Percentiles rank a stretch among this genome's conserved stretches.
phyloP scores from a whole-genome alignment of 2,329 filamentous ascomycete species.

The Moelleriella libera region DNA sequence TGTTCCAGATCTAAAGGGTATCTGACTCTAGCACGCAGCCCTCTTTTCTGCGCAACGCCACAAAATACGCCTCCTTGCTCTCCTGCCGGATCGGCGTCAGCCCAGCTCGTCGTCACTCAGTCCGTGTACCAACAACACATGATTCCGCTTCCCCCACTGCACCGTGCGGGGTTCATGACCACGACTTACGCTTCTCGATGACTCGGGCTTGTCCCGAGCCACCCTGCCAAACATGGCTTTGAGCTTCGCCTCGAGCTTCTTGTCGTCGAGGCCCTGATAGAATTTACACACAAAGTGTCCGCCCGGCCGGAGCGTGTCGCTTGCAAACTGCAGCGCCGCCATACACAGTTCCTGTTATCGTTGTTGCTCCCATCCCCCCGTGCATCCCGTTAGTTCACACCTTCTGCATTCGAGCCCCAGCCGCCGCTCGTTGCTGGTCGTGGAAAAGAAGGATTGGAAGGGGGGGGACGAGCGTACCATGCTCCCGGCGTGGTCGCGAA shows the following conservation, averaged over 20 bases:
- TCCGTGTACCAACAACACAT: no score
- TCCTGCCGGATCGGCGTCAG: slow-evolving; percentile 12
- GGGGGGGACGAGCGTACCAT: slow-evolving; percentile 51
- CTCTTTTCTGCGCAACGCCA: slow-evolving; percentile 57
- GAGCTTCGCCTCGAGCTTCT: slow-evolving; percentile 58
- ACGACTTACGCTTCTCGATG: slow-evolving; percentile 63
- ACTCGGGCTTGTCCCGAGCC: slow-evolving; percentile 77
- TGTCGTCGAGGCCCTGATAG: slow-evolving; percentile 84
- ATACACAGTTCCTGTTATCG: slow-evolving; percentile 65
- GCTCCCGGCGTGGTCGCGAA: slow-evolving; percentile 81
- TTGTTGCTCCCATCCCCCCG: not conserved
- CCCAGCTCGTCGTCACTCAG: not conserved
- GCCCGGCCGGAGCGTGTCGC: slow-evolving; percentile 65
- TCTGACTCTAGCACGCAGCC: slow-evolving; percentile 14
- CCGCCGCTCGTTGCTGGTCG: no score
- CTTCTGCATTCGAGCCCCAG: no score
- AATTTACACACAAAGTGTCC: slow-evolving; percentile 97
- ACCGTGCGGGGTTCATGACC: not conserved
- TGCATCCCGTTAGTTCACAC: no score
- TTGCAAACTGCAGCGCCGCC: slow-evolving; percentile 73
- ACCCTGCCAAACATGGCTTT: slow-evolving; percentile 69
- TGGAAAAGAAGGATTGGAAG: not conserved
- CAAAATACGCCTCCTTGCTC: slow-evolving; percentile 68
- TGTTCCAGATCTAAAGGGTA: not conserved
- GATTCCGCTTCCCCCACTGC: no score